Conservation (phyloP, 2,329 filamentous ascomycete species). For the Neofusicoccum sp. region DNA sequence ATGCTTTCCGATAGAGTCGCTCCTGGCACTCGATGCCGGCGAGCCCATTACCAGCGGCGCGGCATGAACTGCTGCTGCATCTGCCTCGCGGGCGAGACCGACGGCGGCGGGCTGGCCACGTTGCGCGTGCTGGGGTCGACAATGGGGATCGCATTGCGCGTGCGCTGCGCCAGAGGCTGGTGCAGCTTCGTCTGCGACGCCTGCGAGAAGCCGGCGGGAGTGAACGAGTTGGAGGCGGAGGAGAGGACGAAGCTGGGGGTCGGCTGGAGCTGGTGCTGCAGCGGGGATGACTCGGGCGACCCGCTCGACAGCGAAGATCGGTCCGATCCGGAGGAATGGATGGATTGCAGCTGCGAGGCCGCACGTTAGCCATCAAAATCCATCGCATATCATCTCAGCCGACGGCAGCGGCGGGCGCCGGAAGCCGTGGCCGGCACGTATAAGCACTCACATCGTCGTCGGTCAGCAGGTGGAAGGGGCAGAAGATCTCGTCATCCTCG, state of each 20-base stretch:
- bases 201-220: conserved; percentile 62
- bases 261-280: conserved; percentile 75
- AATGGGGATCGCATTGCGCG: conserved; percentile 94
- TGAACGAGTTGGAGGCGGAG: conserved; percentile 51
- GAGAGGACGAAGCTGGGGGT: conserved; percentile 74
- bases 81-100: conserved; percentile 61
- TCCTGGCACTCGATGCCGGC: conserved; percentile 20
- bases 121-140: conserved; percentile 92
- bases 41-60: conserved; percentile 48
- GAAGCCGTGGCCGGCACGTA: background rate
- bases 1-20: conserved; percentile 29
- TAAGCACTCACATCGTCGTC: conserved; percentile 75
- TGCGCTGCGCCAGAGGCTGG: conserved; percentile 84
- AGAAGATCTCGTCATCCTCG: conserved; percentile 95
- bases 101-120: conserved; percentile 83
- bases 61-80: conserved; percentile 57
- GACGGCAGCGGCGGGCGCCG: background rate
- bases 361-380: conserved; percentile 18
- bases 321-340: conserved; percentile 85
- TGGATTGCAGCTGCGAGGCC: conserved; percentile 72
- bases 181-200: conserved; percentile 74
- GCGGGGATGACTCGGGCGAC: conserved; percentile 86
- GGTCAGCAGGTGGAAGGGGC: conserved; percentile 79
- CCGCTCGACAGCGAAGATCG: conserved; percentile 92
- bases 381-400: background rate